Conservation (phyloP, 768 basidiomycete species). For the Xerocomus potaroensis region DNA sequence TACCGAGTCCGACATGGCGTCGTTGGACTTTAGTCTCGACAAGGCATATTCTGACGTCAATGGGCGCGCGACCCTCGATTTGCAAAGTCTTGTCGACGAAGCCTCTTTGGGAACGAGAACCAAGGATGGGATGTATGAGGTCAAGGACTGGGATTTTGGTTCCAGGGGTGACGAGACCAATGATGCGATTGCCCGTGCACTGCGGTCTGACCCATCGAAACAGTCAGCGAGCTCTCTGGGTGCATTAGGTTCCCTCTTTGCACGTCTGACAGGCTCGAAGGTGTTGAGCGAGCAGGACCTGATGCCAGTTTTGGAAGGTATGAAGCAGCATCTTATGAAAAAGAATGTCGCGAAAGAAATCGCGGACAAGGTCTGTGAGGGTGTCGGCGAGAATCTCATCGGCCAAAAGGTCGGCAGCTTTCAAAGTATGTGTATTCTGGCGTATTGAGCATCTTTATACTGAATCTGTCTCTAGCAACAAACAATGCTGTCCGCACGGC, state of each 20-base stretch:
- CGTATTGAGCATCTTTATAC: background rate
- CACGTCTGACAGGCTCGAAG: slow-evolving; percentile 82
- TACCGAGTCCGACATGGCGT: slow-evolving; percentile 86
- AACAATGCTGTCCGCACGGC: slow-evolving; percentile 80
- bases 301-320: slow-evolving; percentile 82
- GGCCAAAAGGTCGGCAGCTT: slow-evolving; percentile 91
- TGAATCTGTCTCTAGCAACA: slow-evolving; percentile 51
- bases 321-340: slow-evolving; percentile 98
- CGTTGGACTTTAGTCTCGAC: slow-evolving; percentile 80
- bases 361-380: slow-evolving; percentile 89
- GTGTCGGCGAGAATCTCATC: slow-evolving; percentile 84
- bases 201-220: slow-evolving; percentile 40
- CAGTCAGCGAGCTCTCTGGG: slow-evolving; percentile 49
- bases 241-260: slow-evolving; percentile 73
- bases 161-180: slow-evolving; percentile 40
- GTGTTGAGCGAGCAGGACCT: slow-evolving; percentile 78
- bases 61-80: slow-evolving; percentile 39
- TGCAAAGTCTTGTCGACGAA: slow-evolving; percentile 62
- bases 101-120: slow-evolving; percentile 74
- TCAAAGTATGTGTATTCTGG: slow-evolving; percentile 55
- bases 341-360: slow-evolving; percentile 99
- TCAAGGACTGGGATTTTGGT: slow-evolving; percentile 81
- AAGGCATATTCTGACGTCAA: slow-evolving; percentile 38
- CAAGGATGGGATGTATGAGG: slow-evolving; percentile 68
- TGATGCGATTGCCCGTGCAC: slow-evolving; percentile 56